phyloP scores from a whole-genome alignment of 257 asterid genomes.

The Paraleonurus japonicus region DNA sequence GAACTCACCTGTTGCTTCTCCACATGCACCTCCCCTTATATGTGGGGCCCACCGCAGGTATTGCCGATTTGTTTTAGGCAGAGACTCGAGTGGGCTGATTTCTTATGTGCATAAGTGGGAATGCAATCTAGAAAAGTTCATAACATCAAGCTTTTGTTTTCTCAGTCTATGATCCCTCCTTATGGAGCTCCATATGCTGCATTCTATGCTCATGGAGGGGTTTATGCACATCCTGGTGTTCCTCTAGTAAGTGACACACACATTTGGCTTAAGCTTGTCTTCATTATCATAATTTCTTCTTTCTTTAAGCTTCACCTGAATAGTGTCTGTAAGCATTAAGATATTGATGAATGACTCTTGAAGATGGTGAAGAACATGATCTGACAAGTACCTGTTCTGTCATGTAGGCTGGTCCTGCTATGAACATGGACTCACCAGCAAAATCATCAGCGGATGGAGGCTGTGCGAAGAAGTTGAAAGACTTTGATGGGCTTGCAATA shows the following conservation, averaged over 20 bases:
- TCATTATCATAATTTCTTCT: not conserved
- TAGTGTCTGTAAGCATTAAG: not conserved
- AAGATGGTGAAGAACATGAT: slow-evolving; percentile 4
- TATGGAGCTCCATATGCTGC: slow-evolving; percentile 92
- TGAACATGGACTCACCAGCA: slow-evolving; percentile 57
- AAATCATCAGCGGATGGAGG: slow-evolving; percentile 68
- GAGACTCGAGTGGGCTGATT: not conserved
- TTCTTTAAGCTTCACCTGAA: not conserved
- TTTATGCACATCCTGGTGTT: slow-evolving; percentile 85
- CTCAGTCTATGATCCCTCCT: slow-evolving; percentile 86
- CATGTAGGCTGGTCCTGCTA: slow-evolving; percentile 62
- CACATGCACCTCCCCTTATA: slow-evolving; percentile 82
- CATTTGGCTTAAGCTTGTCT: not conserved
- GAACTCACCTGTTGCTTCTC: slow-evolving; percentile 78
- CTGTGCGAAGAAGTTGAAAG: slow-evolving; percentile 69
- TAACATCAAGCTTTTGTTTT: slow-evolving; percentile 13
- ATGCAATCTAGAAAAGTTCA: not conserved
- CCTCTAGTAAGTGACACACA: slow-evolving; percentile 60
- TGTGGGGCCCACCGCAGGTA: slow-evolving; percentile 99
- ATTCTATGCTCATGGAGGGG: slow-evolving; percentile 82
- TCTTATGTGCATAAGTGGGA: not conserved
- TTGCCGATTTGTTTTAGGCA: not conserved
- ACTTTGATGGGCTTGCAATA: slow-evolving; percentile 79
- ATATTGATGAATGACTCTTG: not conserved
- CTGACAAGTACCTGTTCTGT: slow-evolving; percentile 17